These are phyloP conservation scores for Hymenotorrendiella dingleyae DNA, from an alignment of 2,329 filamentous ascomycete species.

Conservation along the genomic window DNA sequence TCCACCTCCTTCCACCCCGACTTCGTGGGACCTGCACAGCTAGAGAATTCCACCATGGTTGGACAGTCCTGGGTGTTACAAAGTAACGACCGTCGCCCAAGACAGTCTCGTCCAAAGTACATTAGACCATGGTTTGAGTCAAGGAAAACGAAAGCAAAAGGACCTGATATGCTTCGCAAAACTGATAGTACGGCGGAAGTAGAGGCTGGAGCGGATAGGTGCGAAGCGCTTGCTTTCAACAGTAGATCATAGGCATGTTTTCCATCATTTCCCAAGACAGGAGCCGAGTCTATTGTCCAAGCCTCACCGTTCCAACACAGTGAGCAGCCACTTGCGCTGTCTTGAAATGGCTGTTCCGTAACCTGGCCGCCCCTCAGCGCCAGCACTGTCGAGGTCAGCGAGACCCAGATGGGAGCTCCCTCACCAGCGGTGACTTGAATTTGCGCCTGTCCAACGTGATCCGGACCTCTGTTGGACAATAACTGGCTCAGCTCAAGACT, in stretches of 20 bases:
- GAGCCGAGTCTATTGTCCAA: conserved; percentile 62
- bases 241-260: conserved; percentile 60
- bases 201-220: conserved; percentile 14
- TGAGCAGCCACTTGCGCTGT: conserved; percentile 50
- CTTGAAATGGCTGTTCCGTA: conserved; percentile 66
- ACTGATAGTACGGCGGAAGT: conserved; percentile 41
- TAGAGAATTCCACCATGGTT: conserved; percentile 57
- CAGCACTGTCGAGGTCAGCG: conserved; percentile 80
- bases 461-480: conserved; percentile 53
- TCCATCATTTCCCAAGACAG: conserved; percentile 73
- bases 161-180: conserved; percentile 64
- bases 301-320: conserved; percentile 98
- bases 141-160: conserved; percentile 85
- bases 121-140: conserved; percentile 56
- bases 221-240: conserved; percentile 30
- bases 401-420: conserved; percentile 40
- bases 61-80: conserved; percentile 39
- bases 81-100: conserved; percentile 81
- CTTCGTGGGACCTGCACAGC: conserved; percentile 52
- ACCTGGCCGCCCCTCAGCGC: conserved; percentile 73
- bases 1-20: conserved; percentile 72
- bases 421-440: conserved; percentile 26
- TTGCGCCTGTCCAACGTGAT: conserved; percentile 45
- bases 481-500: conserved; percentile 37
- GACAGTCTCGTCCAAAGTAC: conserved; percentile 80